Conservation (phyloP, 1,139 yeast genomes). For the Blastobotrys petasosporus region DNA sequence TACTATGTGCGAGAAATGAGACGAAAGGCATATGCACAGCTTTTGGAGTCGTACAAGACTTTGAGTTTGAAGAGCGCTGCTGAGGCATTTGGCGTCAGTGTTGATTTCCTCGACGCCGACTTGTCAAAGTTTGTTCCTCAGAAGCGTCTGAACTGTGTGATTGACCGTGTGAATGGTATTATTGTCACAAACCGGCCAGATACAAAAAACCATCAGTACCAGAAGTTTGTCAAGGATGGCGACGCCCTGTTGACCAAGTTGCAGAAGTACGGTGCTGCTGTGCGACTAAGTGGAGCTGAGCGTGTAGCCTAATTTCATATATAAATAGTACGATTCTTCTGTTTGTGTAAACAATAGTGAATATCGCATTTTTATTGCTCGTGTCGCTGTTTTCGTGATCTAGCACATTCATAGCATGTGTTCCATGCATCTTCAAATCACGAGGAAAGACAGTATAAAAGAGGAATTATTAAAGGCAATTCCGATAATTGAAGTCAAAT, state of each 20-base stretch:
- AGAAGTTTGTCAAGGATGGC: slow-evolving; percentile 81
- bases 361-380: too few species aligned
- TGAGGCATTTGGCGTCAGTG: slow-evolving; percentile 78
- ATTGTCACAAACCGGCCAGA: slow-evolving; percentile 96
- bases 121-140: slow-evolving; percentile 87
- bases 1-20: slow-evolving; percentile 89
- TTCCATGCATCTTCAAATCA: too few species aligned
- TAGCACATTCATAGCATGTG: too few species aligned
- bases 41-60: slow-evolving; percentile 90
- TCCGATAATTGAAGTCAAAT: too few species aligned
- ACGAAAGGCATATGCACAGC: slow-evolving; percentile 90
- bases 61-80: slow-evolving; percentile 91
- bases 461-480: too few species aligned
- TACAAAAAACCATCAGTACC: slow-evolving; percentile 91
- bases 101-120: slow-evolving; percentile 74
- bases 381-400: too few species aligned
- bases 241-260: slow-evolving; percentile 87
- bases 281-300: slow-evolving; percentile 88
- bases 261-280: slow-evolving; percentile 97
- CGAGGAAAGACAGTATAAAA: too few species aligned
- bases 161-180: slow-evolving; percentile 92
- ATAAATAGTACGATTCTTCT: neutral
- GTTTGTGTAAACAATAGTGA: too few species aligned
- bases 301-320: slow-evolving; percentile 16
- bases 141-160: slow-evolving; percentile 89